Evolutionary conservation across 2,329 filamentous ascomycete species (phyloP).

Genomic region (Alternaria angustiovoidea): DNA sequence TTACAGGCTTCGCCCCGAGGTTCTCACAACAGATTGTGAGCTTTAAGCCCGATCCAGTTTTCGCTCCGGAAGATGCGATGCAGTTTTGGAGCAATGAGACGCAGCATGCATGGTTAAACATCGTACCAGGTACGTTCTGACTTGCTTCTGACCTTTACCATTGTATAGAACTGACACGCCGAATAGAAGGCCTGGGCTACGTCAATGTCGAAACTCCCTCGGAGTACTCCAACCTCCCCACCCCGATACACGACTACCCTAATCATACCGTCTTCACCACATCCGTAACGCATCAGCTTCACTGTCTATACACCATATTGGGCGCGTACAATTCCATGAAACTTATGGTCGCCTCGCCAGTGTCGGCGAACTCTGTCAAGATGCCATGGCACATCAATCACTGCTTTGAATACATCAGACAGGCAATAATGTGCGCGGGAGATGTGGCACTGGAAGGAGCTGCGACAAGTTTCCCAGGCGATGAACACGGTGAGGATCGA

Average conservation of each 20-base stretch:
- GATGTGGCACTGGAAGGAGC: conserved; percentile 46
- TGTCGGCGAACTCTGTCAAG: conserved; percentile 27
- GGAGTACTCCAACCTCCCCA: conserved; percentile 38
- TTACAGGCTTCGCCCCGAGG: conserved; percentile 45
- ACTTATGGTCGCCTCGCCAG: conserved; percentile 18
- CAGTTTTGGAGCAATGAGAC: conserved; percentile 44
- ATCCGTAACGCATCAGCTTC: conserved; percentile 45
- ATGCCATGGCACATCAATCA: conserved; percentile 48
- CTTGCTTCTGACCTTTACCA: not conserved
- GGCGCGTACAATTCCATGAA: conserved; percentile 44
- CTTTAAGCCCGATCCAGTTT: conserved; percentile 35
- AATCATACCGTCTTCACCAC: conserved; percentile 43
- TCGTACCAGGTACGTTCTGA: conserved; percentile 37
- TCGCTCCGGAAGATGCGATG: conserved; percentile 40
- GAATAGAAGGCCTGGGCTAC: conserved; percentile 43
- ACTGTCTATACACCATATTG: conserved; percentile 45
- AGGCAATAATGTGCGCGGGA: conserved; percentile 46
- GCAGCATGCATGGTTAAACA: conserved; percentile 41
- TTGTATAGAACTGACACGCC: conserved; percentile 2
- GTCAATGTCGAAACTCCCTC: conserved; percentile 35
- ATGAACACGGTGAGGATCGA: conserved; percentile 33
- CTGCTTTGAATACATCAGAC: conserved; percentile 47
- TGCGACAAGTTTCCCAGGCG: conserved; percentile 42
- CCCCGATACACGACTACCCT: conserved; percentile 44
- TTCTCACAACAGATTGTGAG: conserved; percentile 44